Percentiles rank a stretch among this genome's conserved stretches.
These are phyloP conservation scores for Hemileia vastatrix DNA, from an alignment of 1,284 basidiomycete genomes.

Conservation along the genomic window DNA sequence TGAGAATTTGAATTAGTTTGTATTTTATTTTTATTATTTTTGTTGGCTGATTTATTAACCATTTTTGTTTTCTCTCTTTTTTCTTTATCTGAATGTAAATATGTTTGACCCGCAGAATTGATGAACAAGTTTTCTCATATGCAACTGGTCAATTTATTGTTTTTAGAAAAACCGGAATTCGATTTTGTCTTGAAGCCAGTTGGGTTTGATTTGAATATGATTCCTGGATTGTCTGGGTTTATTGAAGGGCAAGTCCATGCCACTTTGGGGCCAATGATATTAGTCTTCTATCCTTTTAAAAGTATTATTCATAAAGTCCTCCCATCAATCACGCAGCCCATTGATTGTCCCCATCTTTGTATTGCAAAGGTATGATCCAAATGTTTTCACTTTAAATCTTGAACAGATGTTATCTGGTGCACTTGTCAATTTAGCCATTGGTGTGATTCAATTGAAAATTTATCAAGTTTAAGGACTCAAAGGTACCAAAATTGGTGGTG, in stretches of 20 bases:
- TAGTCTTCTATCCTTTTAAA: not conserved
- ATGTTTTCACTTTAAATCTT: constrained; percentile 85
- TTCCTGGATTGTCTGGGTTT: constrained; percentile 81
- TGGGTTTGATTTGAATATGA: constrained; percentile 77
- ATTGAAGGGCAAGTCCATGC: constrained; percentile 84
- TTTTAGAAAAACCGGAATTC: constrained; percentile 84
- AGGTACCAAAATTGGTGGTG: constrained; percentile 74
- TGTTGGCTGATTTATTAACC: constrained; percentile 1
- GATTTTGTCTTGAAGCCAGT: constrained; percentile 94
- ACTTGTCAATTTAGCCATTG: constrained; percentile 70
- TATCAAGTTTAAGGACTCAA: constrained; percentile 58
- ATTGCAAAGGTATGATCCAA: constrained; percentile 91
- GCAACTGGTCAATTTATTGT: constrained; percentile 60
- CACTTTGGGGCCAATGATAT: constrained; percentile 42
- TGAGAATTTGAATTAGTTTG: constrained; percentile 47
- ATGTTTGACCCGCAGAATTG: too few species aligned
- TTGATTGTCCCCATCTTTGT: constrained; percentile 54
- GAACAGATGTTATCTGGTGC: constrained; percentile 88
- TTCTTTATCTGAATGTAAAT: too few species aligned
- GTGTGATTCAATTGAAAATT: constrained; percentile 78
- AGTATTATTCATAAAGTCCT: not conserved
- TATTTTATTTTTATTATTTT: not conserved
- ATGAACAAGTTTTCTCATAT: constrained; percentile 90
- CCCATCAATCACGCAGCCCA: too few species aligned
- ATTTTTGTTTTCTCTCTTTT: too few species aligned